These are phyloP conservation scores for Candida chauliodis DNA, from an alignment of 805 yeast genomes.

Conservation along the genomic window DNA sequence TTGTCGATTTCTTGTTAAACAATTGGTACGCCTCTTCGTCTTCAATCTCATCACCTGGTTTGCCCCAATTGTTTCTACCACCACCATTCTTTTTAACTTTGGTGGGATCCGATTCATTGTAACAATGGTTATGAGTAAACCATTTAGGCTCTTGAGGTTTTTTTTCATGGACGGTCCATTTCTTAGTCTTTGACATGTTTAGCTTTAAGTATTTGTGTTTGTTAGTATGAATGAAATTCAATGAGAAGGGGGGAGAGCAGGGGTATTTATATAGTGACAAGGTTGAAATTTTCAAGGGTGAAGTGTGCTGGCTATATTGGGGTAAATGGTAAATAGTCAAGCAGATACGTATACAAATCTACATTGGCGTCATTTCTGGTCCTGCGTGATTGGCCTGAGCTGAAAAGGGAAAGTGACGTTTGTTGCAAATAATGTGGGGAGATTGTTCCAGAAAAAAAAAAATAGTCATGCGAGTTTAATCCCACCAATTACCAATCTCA, in stretches of 20 bases:
- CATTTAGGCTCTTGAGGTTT: constrained; percentile 55
- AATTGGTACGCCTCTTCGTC: constrained; percentile 38
- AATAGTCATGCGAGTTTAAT: constrained; percentile 5
- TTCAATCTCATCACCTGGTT: constrained; percentile 70
- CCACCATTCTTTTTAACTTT: constrained; percentile 79
- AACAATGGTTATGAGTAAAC: constrained; percentile 72
- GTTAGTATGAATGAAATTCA: neutral
- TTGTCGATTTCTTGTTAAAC: constrained; percentile 16
- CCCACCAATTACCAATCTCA: no score
- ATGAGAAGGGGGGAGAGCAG: no score
- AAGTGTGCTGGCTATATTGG: no score
- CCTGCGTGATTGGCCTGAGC: no score
- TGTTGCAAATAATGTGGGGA: constrained; percentile 4
- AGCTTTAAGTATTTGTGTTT: neutral
- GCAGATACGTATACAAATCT: no score
- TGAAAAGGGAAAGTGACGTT: no score
- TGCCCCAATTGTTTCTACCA: constrained; percentile 89
- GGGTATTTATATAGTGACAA: no score
- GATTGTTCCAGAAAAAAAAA: neutral
- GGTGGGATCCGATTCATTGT: constrained; percentile 64
- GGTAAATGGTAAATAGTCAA: no score
- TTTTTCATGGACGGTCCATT: constrained; percentile 68
- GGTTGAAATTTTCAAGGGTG: no score
- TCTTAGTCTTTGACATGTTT: constrained; percentile 72
- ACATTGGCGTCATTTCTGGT: no score